Conservation (phyloP, 148 eudicot species). For the Selenicereus undatus region DNA sequence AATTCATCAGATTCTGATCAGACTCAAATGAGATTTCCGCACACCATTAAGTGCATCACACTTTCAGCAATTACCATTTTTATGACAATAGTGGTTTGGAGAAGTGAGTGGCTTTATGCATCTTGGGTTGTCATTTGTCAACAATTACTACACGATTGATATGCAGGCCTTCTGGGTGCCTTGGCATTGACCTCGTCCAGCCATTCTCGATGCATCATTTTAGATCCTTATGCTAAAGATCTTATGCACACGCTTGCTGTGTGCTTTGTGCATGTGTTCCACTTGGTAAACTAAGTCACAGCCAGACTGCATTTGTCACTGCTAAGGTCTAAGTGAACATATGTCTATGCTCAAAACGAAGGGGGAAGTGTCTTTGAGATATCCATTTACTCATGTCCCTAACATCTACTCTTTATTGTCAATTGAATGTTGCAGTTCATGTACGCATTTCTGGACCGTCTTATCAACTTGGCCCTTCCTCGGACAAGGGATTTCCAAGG, state of each 20-base stretch:
- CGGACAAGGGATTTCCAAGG: slow-evolving; percentile 93
- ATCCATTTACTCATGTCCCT: background rate
- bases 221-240: background rate
- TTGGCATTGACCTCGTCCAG: background rate
- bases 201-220: background rate
- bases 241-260: background rate
- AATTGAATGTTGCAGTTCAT: slow-evolving; percentile 49
- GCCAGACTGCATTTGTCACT: background rate
- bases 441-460: slow-evolving; percentile 90
- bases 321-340: background rate
- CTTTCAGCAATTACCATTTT: background rate
- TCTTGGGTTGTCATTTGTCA: background rate
- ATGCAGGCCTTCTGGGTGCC: background rate
- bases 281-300: background rate
- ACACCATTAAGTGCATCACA: no score
- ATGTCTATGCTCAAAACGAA: background rate
- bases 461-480: slow-evolving; percentile 89
- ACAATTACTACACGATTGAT: background rate
- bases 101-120: background rate
- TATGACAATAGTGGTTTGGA: background rate
- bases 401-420: slow-evolving; percentile 9
- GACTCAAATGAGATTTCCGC: no score
- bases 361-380: background rate
- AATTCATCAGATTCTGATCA: background rate
- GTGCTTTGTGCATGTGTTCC: background rate